Base-by-base conservation (phyloP, 495 filamentous ascomycete genomes). In the Aspergillus funiculosus region DNA sequence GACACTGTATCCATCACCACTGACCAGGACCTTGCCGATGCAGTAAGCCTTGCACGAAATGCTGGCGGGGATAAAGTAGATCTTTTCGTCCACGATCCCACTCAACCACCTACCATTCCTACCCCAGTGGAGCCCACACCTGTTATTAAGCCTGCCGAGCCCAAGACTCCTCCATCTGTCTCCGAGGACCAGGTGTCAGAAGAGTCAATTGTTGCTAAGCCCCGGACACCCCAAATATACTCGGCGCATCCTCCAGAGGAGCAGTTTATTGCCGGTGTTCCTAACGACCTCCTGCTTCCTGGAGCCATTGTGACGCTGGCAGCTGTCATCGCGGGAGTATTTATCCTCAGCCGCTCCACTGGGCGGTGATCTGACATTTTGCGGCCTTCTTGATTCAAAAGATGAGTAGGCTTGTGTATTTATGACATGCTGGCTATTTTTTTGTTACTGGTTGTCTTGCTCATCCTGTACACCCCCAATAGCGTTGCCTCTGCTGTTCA, bases 1-100 rank as follows among this genome's bases (percentile, higher is more conserved):
- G 92, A 99, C 59, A 89, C 91, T 6, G 92, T 99, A 15, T 95
- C 89, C 35, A 94, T 99, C 61, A 99, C 94, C 19, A 96, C 90
- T 0, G 89, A 96, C 58, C 81, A 86, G 44, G 92, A 99, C 60
- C 78, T 99, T 27, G 62, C 91, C 3, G 92, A 99, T 62, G 89
- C 92, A 4, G 89, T 99, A 47, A 68, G 80, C 9, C 77, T 96
- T 20, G 83, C 94, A 2, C 82, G 86, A 34, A 83, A 82, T 11
- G 74, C 78, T 34, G 80, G 70, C 43, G 80, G 79, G 27, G 91
- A 95, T 44, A 99, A 97, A 74, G 92, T 99, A 22, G 91, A 99
- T 53, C 73, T 99, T 8, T 97, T 95, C 56, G 90, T 99, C 39
- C 92, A 97, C 59, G 86, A 99, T 58, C 92, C 91, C 6, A 75